Evolutionary conservation across 1,139 yeast genomes (phyloP).

Genomic region (Debaryomyces udenii): DNA sequence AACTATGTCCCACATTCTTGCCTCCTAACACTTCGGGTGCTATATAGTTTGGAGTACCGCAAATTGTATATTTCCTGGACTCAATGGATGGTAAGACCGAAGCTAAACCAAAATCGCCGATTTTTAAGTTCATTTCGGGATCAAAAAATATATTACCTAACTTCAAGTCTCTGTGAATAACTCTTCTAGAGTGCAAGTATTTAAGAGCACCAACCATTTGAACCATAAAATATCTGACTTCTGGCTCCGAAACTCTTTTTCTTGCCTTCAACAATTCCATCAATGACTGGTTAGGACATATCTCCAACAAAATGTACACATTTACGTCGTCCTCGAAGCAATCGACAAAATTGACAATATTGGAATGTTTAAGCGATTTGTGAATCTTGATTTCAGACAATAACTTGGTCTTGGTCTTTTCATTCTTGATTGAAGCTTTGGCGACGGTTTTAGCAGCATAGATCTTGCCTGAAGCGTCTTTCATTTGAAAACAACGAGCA

Average conservation of each 20-base stretch:
- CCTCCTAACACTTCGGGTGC: slow-evolving; percentile 97
- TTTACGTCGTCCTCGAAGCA: slow-evolving; percentile 95
- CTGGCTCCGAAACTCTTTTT: slow-evolving; percentile 84
- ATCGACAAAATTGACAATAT: slow-evolving; percentile 88
- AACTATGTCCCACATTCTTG: slow-evolving; percentile 84
- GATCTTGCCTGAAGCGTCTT: slow-evolving; percentile 81
- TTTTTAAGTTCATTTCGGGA: slow-evolving; percentile 86
- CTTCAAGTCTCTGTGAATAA: slow-evolving; percentile 94
- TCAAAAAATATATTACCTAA: slow-evolving; percentile 94
- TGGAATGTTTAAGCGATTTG: slow-evolving; percentile 84
- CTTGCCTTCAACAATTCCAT: slow-evolving; percentile 90
- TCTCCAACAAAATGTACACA: slow-evolving; percentile 89
- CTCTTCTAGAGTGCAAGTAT: slow-evolving; percentile 88
- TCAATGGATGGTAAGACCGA: slow-evolving; percentile 71
- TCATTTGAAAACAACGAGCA: slow-evolving; percentile 97
- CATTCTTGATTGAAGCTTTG: slow-evolving; percentile 87
- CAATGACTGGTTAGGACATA: slow-evolving; percentile 89
- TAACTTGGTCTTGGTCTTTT: slow-evolving; percentile 86
- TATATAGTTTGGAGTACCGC: slow-evolving; percentile 98
- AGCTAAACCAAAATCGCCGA: slow-evolving; percentile 97
- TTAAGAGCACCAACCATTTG: slow-evolving; percentile 94
- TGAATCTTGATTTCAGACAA: slow-evolving; percentile 95
- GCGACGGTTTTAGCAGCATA: slow-evolving; percentile 99
- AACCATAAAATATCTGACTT: slow-evolving; percentile 85
- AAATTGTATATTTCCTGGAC: slow-evolving; percentile 86